Conservation (phyloP, 257 asterid species). For the Vinca minor region DNA sequence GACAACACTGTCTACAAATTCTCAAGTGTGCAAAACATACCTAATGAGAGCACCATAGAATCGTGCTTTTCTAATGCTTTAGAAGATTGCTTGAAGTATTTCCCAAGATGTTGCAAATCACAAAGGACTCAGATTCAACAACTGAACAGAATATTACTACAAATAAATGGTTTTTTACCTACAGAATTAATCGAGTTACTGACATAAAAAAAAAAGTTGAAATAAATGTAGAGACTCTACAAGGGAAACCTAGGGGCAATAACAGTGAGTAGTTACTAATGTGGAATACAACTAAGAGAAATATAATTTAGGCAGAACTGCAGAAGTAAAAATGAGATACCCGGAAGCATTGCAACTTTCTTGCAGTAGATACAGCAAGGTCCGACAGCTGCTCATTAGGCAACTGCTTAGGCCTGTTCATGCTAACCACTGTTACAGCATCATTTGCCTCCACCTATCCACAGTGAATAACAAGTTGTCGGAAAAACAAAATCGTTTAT, state of each 20-base stretch:
- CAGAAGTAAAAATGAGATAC: constrained; percentile 27
- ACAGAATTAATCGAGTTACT: not conserved
- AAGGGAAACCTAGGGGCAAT: too few species aligned
- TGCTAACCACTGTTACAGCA: constrained; percentile 90
- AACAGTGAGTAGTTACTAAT: not conserved
- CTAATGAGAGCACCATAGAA: constrained; percentile 98
- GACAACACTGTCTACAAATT: not conserved
- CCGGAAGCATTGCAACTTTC: constrained; percentile 89
- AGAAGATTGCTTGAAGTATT: constrained; percentile 90
- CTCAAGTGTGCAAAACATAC: constrained; percentile 26
- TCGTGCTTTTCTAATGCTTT: constrained; percentile 81
- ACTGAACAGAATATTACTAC: not conserved
- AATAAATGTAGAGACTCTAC: not conserved
- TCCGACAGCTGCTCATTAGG: constrained; percentile 83
- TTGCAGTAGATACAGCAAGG: constrained; percentile 89
- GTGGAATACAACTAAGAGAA: not conserved
- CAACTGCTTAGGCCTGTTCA: constrained; percentile 88
- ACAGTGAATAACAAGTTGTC: constrained; percentile 10
- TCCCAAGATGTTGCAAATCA: constrained; percentile 73
- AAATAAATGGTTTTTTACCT: not conserved
- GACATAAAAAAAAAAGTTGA: not conserved
- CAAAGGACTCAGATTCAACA: constrained; percentile 3
- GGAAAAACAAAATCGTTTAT: not conserved
- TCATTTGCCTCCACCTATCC: constrained; percentile 87
- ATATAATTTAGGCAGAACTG: too few species aligned